Base-by-base conservation (phyloP, 768 basidiomycete genomes). In the Tulasnella sp. region DNA sequence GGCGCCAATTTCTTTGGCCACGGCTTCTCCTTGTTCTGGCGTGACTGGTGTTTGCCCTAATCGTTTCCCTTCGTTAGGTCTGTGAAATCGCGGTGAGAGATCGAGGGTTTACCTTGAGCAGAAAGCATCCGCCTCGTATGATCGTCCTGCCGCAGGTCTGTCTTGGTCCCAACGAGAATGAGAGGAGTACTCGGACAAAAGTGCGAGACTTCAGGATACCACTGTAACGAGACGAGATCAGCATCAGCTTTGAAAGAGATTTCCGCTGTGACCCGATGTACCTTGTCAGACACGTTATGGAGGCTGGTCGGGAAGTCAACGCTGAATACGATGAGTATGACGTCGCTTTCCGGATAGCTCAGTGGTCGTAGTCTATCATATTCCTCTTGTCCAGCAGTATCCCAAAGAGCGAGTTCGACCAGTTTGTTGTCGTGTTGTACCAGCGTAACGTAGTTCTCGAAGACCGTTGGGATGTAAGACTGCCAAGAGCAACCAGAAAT, bases 361-460 rank as follows among this genome's bases (percentile, higher is more conserved):
- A 95, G 87, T 26, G 93, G 93, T 81, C 93, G 88, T 77, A 96
- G 88, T 80, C 93, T 89, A 84, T 96, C 95, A 84, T 98, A 98
- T 86, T 98, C 96, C 85, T 98, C 96, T 84, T 98, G 96, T 37
- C 96, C 96, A 0, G 96, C 96, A 0, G 96, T 98, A 85, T 98
- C 96, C 95, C 97, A 99, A 23, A 99, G 87, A n/a, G 98, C 97
- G 61, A 99, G 89, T 82, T 98, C 95, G 79, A 99, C 91, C 26
- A 93, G 86, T 85, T 95, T 96, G 77, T 92, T 91, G 35, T 96
- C 95, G 82, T 92, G 94, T 72, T 90, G 87, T 48, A 96, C 92
- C 80, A 93, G 91, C 16, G 93, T 94, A 77, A 95, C 93, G 82
- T 95, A 96, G 88, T 95, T 96, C 84, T 96, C 95, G 83, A 96